A percentile compares a stretch with the other conserved stretches of the same genome.
Evolutionary conservation across 306 rosid genomes (phyloP).

Genomic region (Lathyrus tuberosus): DNA sequence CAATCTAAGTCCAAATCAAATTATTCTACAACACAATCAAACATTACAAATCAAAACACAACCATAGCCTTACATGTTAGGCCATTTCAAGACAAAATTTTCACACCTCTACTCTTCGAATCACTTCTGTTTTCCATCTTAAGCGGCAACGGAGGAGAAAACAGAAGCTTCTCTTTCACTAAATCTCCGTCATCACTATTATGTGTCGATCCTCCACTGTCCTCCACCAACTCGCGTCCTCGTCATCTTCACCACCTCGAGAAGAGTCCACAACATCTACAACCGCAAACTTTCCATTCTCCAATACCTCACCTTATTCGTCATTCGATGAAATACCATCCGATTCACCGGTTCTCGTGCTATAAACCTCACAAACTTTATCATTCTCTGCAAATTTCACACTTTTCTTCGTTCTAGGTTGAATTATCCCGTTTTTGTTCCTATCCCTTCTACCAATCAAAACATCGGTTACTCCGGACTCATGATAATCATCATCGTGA

Average conservation of each 20-base stretch:
- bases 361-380: constrained; percentile 52
- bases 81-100: constrained; percentile 46
- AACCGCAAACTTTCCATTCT: constrained; percentile 44
- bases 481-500: constrained; percentile 46
- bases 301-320: constrained; percentile 57
- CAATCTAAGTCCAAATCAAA: constrained; percentile 36
- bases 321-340: constrained; percentile 66
- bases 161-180: constrained; percentile 47
- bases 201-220: constrained; percentile 44
- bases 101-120: constrained; percentile 50
- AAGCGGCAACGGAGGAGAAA: constrained; percentile 78
- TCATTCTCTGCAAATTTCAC: constrained; percentile 78
- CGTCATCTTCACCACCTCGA: constrained; percentile 58
- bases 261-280: constrained; percentile 58
- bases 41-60: constrained; percentile 39
- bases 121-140: constrained; percentile 79
- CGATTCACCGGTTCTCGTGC: constrained; percentile 41
- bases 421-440: constrained; percentile 46
- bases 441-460: constrained; percentile 40
- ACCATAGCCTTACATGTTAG: constrained; percentile 31
- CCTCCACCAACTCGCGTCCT: constrained; percentile 39
- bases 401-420: constrained; percentile 69
- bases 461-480: constrained; percentile 43
- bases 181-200: constrained; percentile 54
- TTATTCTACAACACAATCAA: constrained; percentile 28